phyloP scores from a whole-genome alignment of 306 rosid species.

The Gillenia trifoliata region DNA sequence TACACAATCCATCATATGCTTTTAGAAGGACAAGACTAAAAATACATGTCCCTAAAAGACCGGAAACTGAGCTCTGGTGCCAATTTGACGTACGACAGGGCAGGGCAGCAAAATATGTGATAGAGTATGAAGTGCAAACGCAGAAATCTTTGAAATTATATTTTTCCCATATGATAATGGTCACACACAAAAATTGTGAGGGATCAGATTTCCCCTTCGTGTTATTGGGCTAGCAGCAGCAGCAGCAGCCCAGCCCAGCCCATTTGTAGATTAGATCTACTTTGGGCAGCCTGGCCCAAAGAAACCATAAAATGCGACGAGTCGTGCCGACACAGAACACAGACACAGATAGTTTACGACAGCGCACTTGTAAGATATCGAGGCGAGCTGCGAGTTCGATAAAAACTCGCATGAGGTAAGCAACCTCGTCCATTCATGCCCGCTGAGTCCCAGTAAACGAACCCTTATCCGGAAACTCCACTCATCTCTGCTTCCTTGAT shows the following conservation, averaged over 20 bases:
- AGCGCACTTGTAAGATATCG: not conserved
- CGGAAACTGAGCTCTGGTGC: too few species aligned
- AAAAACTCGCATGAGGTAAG: not conserved
- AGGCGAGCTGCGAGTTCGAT: not conserved
- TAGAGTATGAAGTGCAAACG: too few species aligned
- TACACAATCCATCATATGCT: too few species aligned
- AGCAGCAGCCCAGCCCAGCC: not conserved
- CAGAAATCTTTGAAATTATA: too few species aligned
- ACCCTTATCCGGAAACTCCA: not conserved
- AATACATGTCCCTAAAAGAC: too few species aligned
- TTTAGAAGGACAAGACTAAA: too few species aligned
- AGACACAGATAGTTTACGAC: not conserved
- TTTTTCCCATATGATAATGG: too few species aligned
- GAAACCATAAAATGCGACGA: not conserved
- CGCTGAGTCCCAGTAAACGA: not conserved
- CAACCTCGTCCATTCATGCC: not conserved
- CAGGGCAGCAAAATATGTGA: too few species aligned
- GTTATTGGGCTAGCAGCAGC: not conserved
- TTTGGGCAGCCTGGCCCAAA: not conserved
- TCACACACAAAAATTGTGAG: too few species aligned
- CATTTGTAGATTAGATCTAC: not conserved
- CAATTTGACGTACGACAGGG: too few species aligned
- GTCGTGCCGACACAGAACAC: conserved; percentile 18
- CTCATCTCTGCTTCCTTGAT: not conserved
- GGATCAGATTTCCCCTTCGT: too few species aligned